Percentiles rank a stretch among this genome's conserved stretches.
Conservation (phyloP, 2,329 filamentous ascomycete genomes). For the Neofusicoccum sp. region DNA sequence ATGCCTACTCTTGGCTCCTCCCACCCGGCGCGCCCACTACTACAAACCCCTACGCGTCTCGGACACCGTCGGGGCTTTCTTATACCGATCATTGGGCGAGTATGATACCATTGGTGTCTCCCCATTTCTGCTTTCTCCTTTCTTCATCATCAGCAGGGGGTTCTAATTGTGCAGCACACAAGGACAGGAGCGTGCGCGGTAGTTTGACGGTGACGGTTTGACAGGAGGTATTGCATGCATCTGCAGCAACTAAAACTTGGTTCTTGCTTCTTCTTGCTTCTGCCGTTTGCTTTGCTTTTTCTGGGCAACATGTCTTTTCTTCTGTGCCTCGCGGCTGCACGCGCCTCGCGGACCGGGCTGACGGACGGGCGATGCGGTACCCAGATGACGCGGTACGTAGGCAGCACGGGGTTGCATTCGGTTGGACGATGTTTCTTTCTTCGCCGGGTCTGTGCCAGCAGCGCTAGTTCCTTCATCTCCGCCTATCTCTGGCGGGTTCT, state of each 20-base stretch:
- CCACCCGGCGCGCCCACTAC: background rate
- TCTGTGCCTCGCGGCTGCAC: constrained; percentile 15
- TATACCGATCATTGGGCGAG: background rate
- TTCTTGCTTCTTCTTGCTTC: constrained; percentile 6
- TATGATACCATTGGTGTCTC: constrained; percentile 13
- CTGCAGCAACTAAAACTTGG: constrained; percentile 16
- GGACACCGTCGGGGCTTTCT: background rate
- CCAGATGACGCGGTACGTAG: constrained; percentile 13
- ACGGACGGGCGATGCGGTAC: background rate
- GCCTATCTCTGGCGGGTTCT: background rate
- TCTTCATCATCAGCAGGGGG: background rate
- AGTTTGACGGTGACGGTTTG: constrained; percentile 1
- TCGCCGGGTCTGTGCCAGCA: constrained; percentile 11
- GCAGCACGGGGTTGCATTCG: constrained; percentile 15
- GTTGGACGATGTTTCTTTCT: constrained; percentile 15
- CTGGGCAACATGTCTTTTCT: background rate
- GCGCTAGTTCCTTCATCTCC: constrained; percentile 1
- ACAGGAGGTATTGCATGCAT: constrained; percentile 18
- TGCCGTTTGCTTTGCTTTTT: constrained; percentile 10
- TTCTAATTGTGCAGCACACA: constrained; percentile 3
- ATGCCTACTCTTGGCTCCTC: background rate
- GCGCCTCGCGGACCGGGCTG: constrained; percentile 18
- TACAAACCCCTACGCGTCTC: background rate
- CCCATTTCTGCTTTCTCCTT: background rate
- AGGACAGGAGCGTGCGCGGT: background rate